Evolutionary conservation across 805 yeast genomes (phyloP).

Genomic region (Yarrowia sp.): DNA sequence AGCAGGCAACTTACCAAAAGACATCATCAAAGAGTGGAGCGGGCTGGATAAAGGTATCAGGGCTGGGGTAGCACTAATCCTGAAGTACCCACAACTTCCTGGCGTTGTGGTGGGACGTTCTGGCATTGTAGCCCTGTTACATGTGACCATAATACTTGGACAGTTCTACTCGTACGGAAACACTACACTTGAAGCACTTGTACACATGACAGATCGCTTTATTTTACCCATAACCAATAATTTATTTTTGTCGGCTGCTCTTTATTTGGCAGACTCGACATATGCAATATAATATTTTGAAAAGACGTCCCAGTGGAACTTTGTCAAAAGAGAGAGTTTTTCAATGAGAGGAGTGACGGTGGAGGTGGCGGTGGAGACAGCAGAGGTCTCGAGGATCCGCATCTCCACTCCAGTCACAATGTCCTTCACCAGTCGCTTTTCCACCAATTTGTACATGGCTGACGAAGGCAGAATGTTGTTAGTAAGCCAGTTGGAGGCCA

Average conservation of each 20-base stretch:
- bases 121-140: too few relatives aligned
- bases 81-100: not conserved
- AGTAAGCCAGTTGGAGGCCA: conserved; percentile 78
- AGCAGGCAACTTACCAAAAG: too few relatives aligned
- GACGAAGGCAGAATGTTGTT: conserved; percentile 87
- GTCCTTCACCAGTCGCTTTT: conserved; percentile 54
- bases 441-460: conserved; percentile 77
- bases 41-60: too few relatives aligned
- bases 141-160: too few relatives aligned
- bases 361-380: conserved; percentile 38
- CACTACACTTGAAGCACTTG: too few relatives aligned
- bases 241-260: conserved; percentile 16
- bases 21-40: too few relatives aligned
- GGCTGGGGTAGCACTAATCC: too few relatives aligned
- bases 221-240: conserved; percentile 33
- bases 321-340: conserved; percentile 63
- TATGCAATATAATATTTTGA: conserved; percentile 65
- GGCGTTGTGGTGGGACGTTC: not conserved
- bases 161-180: too few relatives aligned
- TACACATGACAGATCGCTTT: too few relatives aligned
- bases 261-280: conserved; percentile 34
- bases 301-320: conserved; percentile 85
- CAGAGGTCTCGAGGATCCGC: conserved; percentile 5
- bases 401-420: conserved; percentile 39
- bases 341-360: conserved; percentile 43